Evolutionary conservation across 257 asterid genomes (phyloP).

Genomic region (Echites panduratus): DNA sequence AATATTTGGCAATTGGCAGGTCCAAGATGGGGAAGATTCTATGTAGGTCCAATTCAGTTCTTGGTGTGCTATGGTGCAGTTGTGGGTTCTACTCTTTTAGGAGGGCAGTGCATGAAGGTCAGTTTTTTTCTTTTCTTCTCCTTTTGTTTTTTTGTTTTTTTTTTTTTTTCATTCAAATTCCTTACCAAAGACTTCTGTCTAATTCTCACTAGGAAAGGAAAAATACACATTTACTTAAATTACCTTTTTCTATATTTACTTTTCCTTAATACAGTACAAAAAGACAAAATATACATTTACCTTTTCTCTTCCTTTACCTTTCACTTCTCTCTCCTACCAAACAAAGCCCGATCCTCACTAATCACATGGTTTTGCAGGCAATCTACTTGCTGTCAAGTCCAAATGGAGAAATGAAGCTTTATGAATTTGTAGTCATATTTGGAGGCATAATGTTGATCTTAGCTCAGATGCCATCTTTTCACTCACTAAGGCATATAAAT

Average conservation of each 20-base stretch:
- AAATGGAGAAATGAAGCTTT: constrained; percentile 56
- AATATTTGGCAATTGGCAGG: constrained; percentile 33
- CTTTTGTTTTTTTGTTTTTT: not conserved
- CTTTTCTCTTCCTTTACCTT: too few species aligned
- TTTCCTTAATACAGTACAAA: too few species aligned
- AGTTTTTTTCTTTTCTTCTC: not conserved
- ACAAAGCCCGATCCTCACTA: too few species aligned
- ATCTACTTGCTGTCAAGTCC: constrained; percentile 54
- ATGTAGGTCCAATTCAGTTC: constrained; percentile 83
- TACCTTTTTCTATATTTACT: too few species aligned
- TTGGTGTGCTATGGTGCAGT: constrained; percentile 91
- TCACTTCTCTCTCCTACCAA: too few species aligned
- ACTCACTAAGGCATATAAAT: constrained; percentile 84
- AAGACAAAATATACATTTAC: too few species aligned
- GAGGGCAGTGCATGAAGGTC: constrained; percentile 92
- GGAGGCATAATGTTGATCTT: constrained; percentile 72
- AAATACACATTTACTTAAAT: too few species aligned
- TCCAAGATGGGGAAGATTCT: constrained; percentile 63
- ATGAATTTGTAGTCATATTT: constrained; percentile 59
- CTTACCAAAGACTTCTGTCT: not conserved
- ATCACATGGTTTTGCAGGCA: constrained; percentile 37
- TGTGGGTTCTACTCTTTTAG: constrained; percentile 71
- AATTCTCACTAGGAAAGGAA: too few species aligned
- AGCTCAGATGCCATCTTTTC: constrained; percentile 96
- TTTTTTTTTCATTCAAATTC: not conserved